Percentiles rank a stretch among this genome's conserved stretches.
Conservation (phyloP, 2,329 filamentous ascomycete genomes). For the Aplosporella prunicola region DNA sequence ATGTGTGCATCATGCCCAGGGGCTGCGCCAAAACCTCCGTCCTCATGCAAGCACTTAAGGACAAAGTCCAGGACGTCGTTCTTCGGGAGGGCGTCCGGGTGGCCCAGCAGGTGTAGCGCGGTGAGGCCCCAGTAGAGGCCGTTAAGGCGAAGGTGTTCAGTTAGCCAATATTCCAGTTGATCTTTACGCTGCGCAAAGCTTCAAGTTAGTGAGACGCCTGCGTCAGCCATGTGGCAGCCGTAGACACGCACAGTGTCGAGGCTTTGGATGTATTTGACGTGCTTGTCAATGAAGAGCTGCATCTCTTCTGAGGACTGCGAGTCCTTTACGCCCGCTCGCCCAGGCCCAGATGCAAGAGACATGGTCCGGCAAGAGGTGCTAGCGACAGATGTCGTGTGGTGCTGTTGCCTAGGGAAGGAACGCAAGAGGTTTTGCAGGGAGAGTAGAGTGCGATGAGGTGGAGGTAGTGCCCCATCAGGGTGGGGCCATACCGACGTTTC, state of each 20-base stretch:
- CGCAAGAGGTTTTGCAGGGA: slow-evolving; percentile 2
- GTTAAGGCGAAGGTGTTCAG: slow-evolving; percentile 89
- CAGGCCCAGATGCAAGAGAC: slow-evolving; percentile 53
- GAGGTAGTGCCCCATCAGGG: no score
- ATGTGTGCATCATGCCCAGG: slow-evolving; percentile 93
- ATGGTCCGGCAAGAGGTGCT: slow-evolving; percentile 27
- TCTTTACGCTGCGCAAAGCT: slow-evolving; percentile 58
- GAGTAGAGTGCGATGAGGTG: no score
- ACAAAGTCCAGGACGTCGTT: slow-evolving; percentile 81
- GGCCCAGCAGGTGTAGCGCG: slow-evolving; percentile 73
- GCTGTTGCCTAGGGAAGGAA: neutral
- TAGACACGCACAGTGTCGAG: slow-evolving; percentile 63
- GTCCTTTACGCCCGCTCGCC: slow-evolving; percentile 37
- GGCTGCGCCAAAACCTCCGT: slow-evolving; percentile 85
- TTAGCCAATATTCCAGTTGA: slow-evolving; percentile 96
- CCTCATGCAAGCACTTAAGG: slow-evolving; percentile 84
- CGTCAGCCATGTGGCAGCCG: slow-evolving; percentile 34
- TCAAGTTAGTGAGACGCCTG: no score
- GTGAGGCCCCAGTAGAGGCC: slow-evolving; percentile 95
- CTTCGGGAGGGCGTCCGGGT: slow-evolving; percentile 71
- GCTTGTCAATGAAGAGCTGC: slow-evolving; percentile 50
- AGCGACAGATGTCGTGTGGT: neutral
- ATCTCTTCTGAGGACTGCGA: slow-evolving; percentile 37
- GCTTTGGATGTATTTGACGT: slow-evolving; percentile 88
- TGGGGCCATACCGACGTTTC: no score